phyloP scores from a whole-genome alignment of 192 early-diverging fungal genomes.

The Rhizophagus prolifer region DNA sequence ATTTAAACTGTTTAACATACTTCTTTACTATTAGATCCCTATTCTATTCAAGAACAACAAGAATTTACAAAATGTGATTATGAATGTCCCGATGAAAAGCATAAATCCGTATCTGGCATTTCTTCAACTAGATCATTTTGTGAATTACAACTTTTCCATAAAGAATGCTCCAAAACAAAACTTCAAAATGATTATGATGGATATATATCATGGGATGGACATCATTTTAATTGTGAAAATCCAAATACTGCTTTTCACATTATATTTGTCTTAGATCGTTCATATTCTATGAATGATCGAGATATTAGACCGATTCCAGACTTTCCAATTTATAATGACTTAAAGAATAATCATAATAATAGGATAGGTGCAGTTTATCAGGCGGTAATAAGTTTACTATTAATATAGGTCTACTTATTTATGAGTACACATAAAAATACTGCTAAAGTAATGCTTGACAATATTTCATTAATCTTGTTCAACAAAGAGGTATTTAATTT shows the following conservation, averaged over 20 bases:
- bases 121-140: neutral
- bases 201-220: constrained; percentile 29
- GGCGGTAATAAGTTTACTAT: neutral
- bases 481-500: neutral
- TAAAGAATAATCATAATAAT: constrained; percentile 9
- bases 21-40: constrained; percentile 22
- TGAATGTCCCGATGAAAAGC: constrained; percentile 19
- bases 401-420: constrained; percentile 17
- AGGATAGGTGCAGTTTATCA: constrained; percentile 26
- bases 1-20: neutral
- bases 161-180: neutral
- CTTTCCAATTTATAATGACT: neutral
- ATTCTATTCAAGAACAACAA: neutral
- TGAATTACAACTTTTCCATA: constrained; percentile 16
- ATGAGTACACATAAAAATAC: constrained; percentile 2
- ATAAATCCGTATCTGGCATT: neutral
- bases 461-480: constrained; percentile 27
- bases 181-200: constrained; percentile 10
- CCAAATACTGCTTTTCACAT: constrained; percentile 19
- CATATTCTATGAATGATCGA: neutral
- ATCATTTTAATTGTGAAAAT: constrained; percentile 26
- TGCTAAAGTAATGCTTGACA: neutral
- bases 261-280: constrained; percentile 26
- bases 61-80: constrained; percentile 19
- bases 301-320: constrained; percentile 7